A percentile compares a stretch with the other conserved stretches of the same genome.
Conservation (phyloP, 1,284 basidiomycete species). For the Dichomitus squalens region DNA sequence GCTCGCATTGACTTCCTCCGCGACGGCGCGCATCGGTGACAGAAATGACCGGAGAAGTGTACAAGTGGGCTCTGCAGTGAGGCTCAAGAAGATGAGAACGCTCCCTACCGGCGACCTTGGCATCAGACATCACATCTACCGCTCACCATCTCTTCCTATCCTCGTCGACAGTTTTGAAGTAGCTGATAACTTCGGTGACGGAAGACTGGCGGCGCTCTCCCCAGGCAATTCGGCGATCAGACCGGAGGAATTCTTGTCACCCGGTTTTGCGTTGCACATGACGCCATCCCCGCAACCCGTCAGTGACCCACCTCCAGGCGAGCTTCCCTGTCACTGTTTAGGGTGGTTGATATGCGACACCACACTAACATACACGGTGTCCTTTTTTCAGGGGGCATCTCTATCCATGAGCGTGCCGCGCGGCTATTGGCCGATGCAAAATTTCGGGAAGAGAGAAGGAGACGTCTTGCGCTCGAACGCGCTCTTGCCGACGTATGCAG, state of each 20-base stretch:
- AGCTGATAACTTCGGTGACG: neutral
- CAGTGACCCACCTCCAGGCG: neutral
- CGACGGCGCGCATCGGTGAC: neutral
- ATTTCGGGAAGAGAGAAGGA: neutral
- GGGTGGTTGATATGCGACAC: neutral
- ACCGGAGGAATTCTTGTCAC: neutral
- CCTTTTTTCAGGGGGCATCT: neutral
- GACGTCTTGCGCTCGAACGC: constrained; percentile 2
- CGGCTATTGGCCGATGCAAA: neutral
- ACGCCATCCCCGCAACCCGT: neutral
- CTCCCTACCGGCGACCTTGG: neutral
- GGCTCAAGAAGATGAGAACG: neutral
- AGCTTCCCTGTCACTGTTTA: neutral
- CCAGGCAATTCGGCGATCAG: neutral
- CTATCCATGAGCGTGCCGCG: neutral
- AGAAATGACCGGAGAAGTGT: neutral
- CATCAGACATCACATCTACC: neutral
- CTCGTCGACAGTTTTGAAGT: constrained; percentile 1
- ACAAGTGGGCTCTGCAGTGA: constrained; percentile 2
- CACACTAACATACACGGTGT: too few species aligned
- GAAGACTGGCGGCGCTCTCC: neutral
- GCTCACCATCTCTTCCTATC: neutral
- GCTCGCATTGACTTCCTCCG: neutral
- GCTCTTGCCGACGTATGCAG: neutral
- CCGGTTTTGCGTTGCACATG: neutral